Conservation (phyloP, 257 asterid species). For the Solanum pinnatisectum region DNA sequence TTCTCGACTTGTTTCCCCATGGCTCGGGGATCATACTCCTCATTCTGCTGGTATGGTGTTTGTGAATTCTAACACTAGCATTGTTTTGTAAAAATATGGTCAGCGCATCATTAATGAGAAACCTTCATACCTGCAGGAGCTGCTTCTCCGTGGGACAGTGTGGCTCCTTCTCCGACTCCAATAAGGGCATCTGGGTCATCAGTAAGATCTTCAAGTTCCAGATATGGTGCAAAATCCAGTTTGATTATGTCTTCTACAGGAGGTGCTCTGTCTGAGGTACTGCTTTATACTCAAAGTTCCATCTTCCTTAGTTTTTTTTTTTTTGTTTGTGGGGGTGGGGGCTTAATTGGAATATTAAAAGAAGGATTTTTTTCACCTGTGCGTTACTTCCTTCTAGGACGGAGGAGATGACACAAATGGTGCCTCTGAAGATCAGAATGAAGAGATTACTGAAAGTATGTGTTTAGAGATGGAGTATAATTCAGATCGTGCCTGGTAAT, state of each 20-base stretch:
- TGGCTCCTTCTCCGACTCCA: conserved; percentile 90
- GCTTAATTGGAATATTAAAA: background rate
- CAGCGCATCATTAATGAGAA: conserved; percentile 11
- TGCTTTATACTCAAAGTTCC: background rate
- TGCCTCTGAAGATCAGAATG: conserved; percentile 34
- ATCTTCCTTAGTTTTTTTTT: background rate
- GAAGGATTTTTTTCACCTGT: background rate
- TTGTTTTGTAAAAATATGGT: background rate
- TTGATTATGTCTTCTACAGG: conserved; percentile 24
- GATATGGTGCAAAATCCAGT: conserved; percentile 48
- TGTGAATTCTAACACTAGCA: background rate
- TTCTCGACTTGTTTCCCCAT: conserved; percentile 89
- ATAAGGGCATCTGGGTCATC: conserved; percentile 90
- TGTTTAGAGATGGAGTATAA: conserved; percentile 84
- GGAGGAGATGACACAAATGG: conserved; percentile 30
- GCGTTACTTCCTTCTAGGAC: conserved; percentile 35
- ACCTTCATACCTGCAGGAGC: conserved; percentile 13
- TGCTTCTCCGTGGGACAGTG: conserved; percentile 86
- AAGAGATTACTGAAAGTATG: conserved; percentile 75
- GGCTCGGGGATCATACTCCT: conserved; percentile 87
- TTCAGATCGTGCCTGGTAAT: conserved; percentile 90
- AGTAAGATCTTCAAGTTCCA: conserved; percentile 54
- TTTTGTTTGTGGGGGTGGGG: background rate
- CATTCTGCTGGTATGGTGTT: conserved; percentile 34
- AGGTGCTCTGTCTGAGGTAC: conserved; percentile 46